Evolutionary conservation across 352 stramenopile species (phyloP).

Genomic region (Globisporangium canariense): DNA sequence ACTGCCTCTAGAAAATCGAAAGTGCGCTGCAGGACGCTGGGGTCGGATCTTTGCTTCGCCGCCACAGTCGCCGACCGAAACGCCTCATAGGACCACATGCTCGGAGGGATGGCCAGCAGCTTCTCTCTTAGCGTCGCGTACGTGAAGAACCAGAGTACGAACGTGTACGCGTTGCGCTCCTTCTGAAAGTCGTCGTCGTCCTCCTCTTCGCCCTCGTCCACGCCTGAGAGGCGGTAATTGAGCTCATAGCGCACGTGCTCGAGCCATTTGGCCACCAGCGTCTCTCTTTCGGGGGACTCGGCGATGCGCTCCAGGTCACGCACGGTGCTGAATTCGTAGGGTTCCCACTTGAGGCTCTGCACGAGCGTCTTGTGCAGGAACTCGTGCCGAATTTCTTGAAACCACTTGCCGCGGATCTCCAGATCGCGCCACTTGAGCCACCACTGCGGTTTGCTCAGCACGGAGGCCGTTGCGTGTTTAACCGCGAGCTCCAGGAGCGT

Average conservation of each 20-base stretch:
- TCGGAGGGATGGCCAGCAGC: neutral
- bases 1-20: conserved; percentile 4
- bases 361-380: conserved; percentile 14
- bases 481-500: conserved; percentile 15
- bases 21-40: neutral
- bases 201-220: neutral
- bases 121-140: conserved; percentile 1
- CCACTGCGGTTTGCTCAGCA: conserved; percentile 16
- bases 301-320: neutral
- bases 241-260: conserved; percentile 2
- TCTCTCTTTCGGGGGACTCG: neutral
- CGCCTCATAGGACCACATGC: neutral
- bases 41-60: neutral
- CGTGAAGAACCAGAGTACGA: conserved; percentile 7
- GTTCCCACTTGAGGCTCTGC: conserved; percentile 8
- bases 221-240: neutral
- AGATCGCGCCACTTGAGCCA: conserved; percentile 14
- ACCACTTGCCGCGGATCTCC: conserved; percentile 12
- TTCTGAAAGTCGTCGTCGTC: neutral
- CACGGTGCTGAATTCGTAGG: neutral
- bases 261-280: neutral
- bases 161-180: conserved; percentile 7
- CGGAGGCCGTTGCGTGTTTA: neutral
- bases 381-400: conserved; percentile 5
- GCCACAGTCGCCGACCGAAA: neutral